Evolutionary conservation across 1,284 basidiomycete genomes (phyloP).

Genomic region (Austroboletus niveus): DNA sequence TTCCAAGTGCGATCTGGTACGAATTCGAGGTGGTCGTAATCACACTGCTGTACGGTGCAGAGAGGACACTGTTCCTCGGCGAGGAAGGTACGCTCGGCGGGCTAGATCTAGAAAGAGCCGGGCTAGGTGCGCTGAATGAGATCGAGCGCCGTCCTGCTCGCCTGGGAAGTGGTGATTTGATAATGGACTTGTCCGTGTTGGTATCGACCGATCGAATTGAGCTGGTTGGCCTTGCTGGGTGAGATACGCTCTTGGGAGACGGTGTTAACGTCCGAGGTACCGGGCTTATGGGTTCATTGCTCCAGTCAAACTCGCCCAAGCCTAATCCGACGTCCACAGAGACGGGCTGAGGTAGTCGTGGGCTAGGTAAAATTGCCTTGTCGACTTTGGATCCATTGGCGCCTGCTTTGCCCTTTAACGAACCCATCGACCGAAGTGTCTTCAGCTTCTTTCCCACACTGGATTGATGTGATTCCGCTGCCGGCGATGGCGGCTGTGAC

Average conservation of each 20-base stretch:
- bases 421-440: constrained; percentile 75
- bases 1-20: constrained; percentile 72
- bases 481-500: constrained; percentile 41
- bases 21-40: constrained; percentile 38
- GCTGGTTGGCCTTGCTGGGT: constrained; percentile 18
- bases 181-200: constrained; percentile 18
- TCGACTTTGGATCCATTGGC: constrained; percentile 29
- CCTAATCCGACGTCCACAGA: constrained; percentile 59
- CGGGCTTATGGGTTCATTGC: constrained; percentile 28
- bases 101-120: constrained; percentile 36
- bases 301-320: constrained; percentile 57
- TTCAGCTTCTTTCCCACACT: constrained; percentile 57
- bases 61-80: constrained; percentile 45
- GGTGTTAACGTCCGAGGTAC: constrained; percentile 23
- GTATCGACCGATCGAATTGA: constrained; percentile 18
- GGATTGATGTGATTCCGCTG: constrained; percentile 34
- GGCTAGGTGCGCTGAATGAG: constrained; percentile 49
- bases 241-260: constrained; percentile 19
- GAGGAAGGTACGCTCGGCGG: constrained; percentile 48
- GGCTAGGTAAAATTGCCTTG: constrained; percentile 42
- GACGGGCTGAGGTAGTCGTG: constrained; percentile 50
- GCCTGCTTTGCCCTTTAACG: constrained; percentile 54
- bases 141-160: constrained; percentile 58
- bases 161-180: constrained; percentile 26
- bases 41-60: constrained; percentile 35